Percentiles rank a stretch among this genome's conserved stretches.
phyloP scores from a whole-genome alignment of 73 alveolate species.

The Tetrahymena borealis region DNA sequence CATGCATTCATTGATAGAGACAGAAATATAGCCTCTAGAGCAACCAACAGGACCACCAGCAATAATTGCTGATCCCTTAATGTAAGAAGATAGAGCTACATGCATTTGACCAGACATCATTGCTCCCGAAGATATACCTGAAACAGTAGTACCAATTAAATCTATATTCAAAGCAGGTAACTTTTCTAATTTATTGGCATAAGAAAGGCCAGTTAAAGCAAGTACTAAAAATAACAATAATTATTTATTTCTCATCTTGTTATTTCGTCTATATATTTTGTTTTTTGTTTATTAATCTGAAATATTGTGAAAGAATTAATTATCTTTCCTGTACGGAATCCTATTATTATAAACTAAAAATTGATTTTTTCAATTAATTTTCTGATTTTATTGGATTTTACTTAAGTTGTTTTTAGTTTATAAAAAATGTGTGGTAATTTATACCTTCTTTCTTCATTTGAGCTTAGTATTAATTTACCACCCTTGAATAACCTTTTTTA shows the following conservation, averaged over 20 bases:
- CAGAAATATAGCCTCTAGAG: constrained; percentile 14
- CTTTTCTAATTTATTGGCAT: neutral
- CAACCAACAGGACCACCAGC: constrained; percentile 64
- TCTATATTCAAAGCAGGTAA: neutral
- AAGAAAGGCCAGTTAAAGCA: neutral
- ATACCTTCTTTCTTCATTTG: too few species aligned
- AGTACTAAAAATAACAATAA: neutral
- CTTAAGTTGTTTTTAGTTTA: too few species aligned
- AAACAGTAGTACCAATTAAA: constrained; percentile 15
- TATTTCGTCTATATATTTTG: neutral
- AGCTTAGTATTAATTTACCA: too few species aligned
- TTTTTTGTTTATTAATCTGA: too few species aligned
- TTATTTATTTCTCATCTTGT: neutral
- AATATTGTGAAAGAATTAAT: too few species aligned
- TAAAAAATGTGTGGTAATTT: too few species aligned
- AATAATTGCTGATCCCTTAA: constrained; percentile 41
- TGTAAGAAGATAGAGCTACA: constrained; percentile 34
- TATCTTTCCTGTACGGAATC: too few species aligned
- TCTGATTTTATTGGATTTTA: too few species aligned
- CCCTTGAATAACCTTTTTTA: too few species aligned
- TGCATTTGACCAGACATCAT: constrained; percentile 49
- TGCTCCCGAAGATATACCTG: constrained; percentile 58
- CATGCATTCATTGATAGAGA: constrained; percentile 17
- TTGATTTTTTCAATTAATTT: too few species aligned
- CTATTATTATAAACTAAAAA: too few species aligned